Evolutionary conservation across 345 rosid genomes (phyloP), one percentile per base, ranked within the genome.

Genomic region (Luvunga scandens): DNA sequence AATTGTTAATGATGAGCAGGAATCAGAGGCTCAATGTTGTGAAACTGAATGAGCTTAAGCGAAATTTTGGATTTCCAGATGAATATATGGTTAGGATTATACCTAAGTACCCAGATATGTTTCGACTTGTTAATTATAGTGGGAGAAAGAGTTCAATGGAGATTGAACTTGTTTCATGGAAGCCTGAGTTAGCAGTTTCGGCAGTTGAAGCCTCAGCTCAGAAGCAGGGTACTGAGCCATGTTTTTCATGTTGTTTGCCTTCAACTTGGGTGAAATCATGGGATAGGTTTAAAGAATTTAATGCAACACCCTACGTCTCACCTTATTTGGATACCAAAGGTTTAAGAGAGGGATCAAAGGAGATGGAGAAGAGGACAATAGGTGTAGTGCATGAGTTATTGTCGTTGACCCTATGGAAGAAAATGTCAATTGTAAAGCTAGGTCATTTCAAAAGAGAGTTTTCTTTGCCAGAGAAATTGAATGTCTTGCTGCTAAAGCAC

Each of bases 101-200:
- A 59, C 90, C 99, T 0, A 89, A 88, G 77, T 85, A 93, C 66
- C 81, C 90, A 0, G 91, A 93, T 71, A 78, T 75, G 66, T 93
- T 95, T 82, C 83, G 89, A 28, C 81, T 93, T 38, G 83, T 94
- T 70, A 93, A 90, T 80, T 85, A 88, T 53, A 74, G 87, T 75
- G 95, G 97, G 56, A 95, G 96, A 81, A 95, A 85, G 86, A 93
- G 92, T 81, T 93, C 99, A 13, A 89, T 91, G 99, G 97, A 94
- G 86, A 92, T 95, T 39, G 97, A 93, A 83, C 93, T 94, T 64
- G 45, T 94, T 75, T 87, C 88, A 1, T 94, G 97, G 97, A 83
- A 88, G 28, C 88, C 91, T 25, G 90, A 89, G 45, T 76, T 89
- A 27, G 93, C 97, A 67, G 87, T 91, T 76, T 94, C 98, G 21